phyloP scores from a whole-genome alignment of 768 basidiomycete genomes.

The Lactarius indigo region DNA sequence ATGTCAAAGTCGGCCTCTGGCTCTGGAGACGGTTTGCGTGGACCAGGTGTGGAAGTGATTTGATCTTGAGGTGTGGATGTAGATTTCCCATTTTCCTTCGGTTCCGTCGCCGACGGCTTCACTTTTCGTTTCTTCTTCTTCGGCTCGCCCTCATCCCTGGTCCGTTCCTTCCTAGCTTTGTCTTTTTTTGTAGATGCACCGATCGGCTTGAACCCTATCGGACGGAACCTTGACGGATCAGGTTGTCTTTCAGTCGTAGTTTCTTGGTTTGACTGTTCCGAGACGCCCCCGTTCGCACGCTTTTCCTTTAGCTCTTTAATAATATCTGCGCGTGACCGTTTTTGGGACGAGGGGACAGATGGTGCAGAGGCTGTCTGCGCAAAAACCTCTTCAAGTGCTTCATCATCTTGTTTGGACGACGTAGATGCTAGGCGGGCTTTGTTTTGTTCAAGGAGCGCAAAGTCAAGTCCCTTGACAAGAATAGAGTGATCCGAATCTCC shows the following conservation, averaged over 20 bases:
- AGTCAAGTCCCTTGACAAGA: constrained; percentile 87
- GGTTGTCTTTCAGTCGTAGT: constrained; percentile 38
- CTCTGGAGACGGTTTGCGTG: constrained; percentile 31
- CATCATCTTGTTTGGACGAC: constrained; percentile 63
- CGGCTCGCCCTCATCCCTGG: constrained; percentile 41
- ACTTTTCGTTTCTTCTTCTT: constrained; percentile 61
- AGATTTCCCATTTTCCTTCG: neutral
- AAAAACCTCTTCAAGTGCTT: constrained; percentile 76
- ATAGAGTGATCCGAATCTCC: constrained; percentile 84
- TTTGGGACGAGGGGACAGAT: constrained; percentile 41
- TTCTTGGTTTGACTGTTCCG: constrained; percentile 24
- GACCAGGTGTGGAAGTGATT: constrained; percentile 14
- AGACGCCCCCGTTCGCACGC: constrained; percentile 32
- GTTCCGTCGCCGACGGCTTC: constrained; percentile 30
- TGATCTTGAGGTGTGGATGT: constrained; percentile 18
- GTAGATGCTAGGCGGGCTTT: constrained; percentile 57
- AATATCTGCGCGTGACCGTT: constrained; percentile 77
- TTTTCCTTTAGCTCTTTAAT: constrained; percentile 69
- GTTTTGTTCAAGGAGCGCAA: constrained; percentile 79
- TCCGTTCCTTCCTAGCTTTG: constrained; percentile 49
- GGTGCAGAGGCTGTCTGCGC: constrained; percentile 39
- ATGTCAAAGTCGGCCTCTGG: constrained; percentile 66
- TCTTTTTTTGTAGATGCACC: constrained; percentile 35
- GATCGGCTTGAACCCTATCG: constrained; percentile 65
- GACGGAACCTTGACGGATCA: constrained; percentile 40